These are phyloP conservation scores for Colletotrichum coccodes DNA, from an alignment of 2,329 filamentous ascomycete genomes.

Conservation along the genomic window DNA sequence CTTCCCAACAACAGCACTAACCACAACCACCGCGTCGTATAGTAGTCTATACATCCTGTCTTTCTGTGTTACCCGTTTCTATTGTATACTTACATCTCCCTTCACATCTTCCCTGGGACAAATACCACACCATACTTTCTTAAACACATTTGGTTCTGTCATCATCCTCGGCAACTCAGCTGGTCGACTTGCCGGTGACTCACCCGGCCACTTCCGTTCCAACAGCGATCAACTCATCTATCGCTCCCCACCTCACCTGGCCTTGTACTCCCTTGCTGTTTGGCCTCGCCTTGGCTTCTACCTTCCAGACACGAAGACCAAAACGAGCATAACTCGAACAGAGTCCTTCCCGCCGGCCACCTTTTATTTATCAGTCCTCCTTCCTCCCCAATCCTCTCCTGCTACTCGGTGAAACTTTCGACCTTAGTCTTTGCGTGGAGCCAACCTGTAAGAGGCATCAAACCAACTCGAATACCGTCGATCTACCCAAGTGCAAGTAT, in stretches of 20 bases:
- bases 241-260: background rate
- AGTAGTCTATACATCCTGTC: background rate
- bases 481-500: background rate
- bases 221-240: slow-evolving; percentile 1
- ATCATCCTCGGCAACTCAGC: background rate
- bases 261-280: background rate
- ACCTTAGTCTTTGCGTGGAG: background rate
- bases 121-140: too few relatives aligned
- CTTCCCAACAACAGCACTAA: background rate
- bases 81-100: too few relatives aligned
- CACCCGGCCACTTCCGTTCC: slow-evolving; percentile 24
- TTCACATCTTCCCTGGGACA: too few relatives aligned
- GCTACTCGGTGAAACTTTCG: background rate
- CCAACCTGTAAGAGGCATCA: background rate
- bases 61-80: background rate
- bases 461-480: background rate
- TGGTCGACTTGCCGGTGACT: slow-evolving; percentile 18
- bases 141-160: background rate
- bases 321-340: slow-evolving; percentile 13
- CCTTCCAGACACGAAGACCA: background rate
- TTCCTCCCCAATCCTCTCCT: background rate
- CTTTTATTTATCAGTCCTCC: background rate
- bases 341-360: background rate
- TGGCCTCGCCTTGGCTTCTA: background rate
- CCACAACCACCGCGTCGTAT: too few relatives aligned